Conservation (phyloP, 169 alveolate genomes). For the Eimeria tenella region DNA sequence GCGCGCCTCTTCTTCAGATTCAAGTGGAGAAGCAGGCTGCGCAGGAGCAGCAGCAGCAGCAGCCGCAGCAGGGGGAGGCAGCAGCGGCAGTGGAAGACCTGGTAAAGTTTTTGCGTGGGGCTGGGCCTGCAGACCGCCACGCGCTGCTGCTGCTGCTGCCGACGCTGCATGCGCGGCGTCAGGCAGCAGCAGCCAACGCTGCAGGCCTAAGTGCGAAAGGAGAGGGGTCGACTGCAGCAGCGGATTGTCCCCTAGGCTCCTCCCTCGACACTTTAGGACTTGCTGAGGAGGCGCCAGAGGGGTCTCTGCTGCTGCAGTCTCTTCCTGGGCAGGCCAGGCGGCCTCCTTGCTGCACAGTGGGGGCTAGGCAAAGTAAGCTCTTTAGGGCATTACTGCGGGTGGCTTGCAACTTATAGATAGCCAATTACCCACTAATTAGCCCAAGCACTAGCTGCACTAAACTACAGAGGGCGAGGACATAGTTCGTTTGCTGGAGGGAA, state of each 20-base stretch:
- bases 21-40: not conserved
- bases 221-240: not conserved
- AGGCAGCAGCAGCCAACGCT: constrained; percentile 51
- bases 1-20: not conserved
- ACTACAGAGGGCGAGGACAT: not conserved
- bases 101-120: constrained; percentile 11
- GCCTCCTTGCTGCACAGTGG: constrained; percentile 48
- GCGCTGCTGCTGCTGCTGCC: constrained; percentile 79
- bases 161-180: constrained; percentile 62
- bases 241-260: constrained; percentile 18
- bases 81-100: constrained; percentile 43
- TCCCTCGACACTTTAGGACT: not conserved
- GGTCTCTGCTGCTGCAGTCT: constrained; percentile 6
- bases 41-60: constrained; percentile 59
- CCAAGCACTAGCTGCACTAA: not conserved
- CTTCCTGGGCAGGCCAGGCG: not conserved
- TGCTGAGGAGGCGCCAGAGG: constrained; percentile 19
- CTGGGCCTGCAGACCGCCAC: constrained; percentile 25
- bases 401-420: too few species aligned
- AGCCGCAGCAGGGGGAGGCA: constrained; percentile 34
- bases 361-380: not conserved
- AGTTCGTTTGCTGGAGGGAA: not conserved
- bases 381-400: not conserved
- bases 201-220: constrained; percentile 30
- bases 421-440: not conserved